Evolutionary conservation across 768 basidiomycete species (phyloP), one percentile per base, ranked within the genome.

Genomic region (Russula emetica): DNA sequence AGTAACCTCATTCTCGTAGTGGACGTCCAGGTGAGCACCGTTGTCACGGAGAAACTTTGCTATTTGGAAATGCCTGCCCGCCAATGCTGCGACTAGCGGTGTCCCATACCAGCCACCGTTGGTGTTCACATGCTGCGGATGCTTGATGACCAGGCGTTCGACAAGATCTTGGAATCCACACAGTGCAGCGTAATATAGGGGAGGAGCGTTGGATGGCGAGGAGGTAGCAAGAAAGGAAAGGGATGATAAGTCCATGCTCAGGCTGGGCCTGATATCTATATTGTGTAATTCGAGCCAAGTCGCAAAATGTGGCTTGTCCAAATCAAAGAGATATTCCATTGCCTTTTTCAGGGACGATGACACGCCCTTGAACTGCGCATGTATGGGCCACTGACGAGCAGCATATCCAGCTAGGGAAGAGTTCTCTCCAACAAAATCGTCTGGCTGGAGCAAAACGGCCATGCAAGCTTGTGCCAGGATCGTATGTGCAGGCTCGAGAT

Each of bases 121-220:
- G 13, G 28, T 51, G 5, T 60, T 44, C 4, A 60, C 28, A 11
- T 53, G 7, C 16, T 53, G 24, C 10, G 42, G 52, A 36, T 54
- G 6, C 18, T 51, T 30, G 50, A 6, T 16, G 13, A 44, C 18
- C 5, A 60, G 42, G 10, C 32, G 1, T 16, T 53, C n/a, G 42
- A 16, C 32, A 11, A 60, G 51, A 5, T 42, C 28, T 6, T 32
- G 13, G 28, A 52, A 54, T 20, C 52, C 60, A 24, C 45, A 54
- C 4, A 61, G 30, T 0, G 59, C 51, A 11, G 59, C 59, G 9
- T 53, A 53, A 18, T 60, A 60, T 1, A 60, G 14, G 7, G 42
- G 51, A 13, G 32, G 3, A 34, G 7, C 22, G 14, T 5, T 13
- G 4, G 51, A 9, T 22, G 11, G 10, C 5, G 11, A 14, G 8